Conservation (phyloP, 257 asterid species). For the Primulina huaijiensis region DNA sequence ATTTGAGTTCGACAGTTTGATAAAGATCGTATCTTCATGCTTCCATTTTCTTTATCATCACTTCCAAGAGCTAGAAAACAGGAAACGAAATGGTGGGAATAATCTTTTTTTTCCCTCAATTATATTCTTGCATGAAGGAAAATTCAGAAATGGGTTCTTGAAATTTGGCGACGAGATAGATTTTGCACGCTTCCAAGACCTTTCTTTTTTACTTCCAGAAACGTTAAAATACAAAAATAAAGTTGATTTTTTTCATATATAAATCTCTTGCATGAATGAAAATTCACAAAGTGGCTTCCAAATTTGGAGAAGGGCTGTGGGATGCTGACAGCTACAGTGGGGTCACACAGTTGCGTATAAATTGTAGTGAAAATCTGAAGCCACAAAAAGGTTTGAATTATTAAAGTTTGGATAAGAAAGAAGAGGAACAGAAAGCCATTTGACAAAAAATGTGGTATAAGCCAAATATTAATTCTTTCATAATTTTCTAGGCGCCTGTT, state of each 20-base stretch:
- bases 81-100: background rate
- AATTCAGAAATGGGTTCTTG: background rate
- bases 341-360: background rate
- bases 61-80: background rate
- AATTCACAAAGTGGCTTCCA: background rate
- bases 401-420: background rate
- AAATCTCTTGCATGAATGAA: background rate
- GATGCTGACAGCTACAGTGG: background rate
- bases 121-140: background rate
- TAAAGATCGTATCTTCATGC: background rate
- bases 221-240: background rate
- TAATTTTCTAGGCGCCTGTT: background rate
- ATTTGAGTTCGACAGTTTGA: background rate
- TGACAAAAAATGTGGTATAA: background rate
- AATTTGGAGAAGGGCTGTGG: background rate
- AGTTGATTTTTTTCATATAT: too few species aligned
- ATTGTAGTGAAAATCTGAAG: too few species aligned
- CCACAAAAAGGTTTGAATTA: background rate
- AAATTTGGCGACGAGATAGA: background rate
- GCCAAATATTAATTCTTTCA: background rate
- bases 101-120: background rate
- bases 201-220: background rate
- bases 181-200: background rate
- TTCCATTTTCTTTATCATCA: background rate
- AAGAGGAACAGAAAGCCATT: background rate